Percentiles rank a stretch among this genome's conserved stretches.
These are phyloP conservation scores for Penicillium sp. DNA, from an alignment of 2,329 filamentous ascomycete genomes.

Conservation along the genomic window DNA sequence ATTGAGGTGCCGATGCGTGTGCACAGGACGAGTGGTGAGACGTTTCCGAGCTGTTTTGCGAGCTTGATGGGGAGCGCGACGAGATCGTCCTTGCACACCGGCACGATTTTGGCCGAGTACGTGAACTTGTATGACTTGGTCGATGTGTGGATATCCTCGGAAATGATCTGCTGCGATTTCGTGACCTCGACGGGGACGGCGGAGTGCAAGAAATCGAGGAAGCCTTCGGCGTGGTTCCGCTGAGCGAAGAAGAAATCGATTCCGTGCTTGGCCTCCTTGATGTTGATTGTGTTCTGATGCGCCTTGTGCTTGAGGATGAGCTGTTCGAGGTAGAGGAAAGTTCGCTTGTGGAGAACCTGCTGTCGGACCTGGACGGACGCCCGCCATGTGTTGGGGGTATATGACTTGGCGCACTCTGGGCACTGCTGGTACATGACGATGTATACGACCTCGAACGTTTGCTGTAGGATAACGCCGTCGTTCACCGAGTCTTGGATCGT, in stretches of 20 bases:
- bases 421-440: constrained; percentile 71
- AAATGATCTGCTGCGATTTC: constrained; percentile 91
- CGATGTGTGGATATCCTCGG: constrained; percentile 87
- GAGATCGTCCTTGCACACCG: constrained; percentile 96
- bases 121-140: constrained; percentile 94
- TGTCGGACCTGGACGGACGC: constrained; percentile 94
- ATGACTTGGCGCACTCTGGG: constrained; percentile 92
- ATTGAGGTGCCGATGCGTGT: constrained; percentile 86
- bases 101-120: constrained; percentile 85
- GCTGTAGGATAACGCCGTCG: constrained; percentile 18
- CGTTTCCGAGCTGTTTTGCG: constrained; percentile 86
- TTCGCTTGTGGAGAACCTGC: constrained; percentile 94
- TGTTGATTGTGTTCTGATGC: constrained; percentile 93
- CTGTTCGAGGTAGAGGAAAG: constrained; percentile 84
- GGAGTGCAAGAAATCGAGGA: constrained; percentile 86
- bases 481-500: constrained; percentile 19
- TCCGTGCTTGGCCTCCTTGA: constrained; percentile 94
- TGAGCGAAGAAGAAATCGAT: constrained; percentile 94
- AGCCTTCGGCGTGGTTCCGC: constrained; percentile 88
- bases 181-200: constrained; percentile 79
- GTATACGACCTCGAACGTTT: constrained; percentile 20
- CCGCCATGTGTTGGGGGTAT: constrained; percentile 94
- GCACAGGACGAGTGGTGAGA: constrained; percentile 83
- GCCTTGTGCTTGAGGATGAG: constrained; percentile 93
- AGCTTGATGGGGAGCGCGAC: constrained; percentile 91